Percentiles rank a stretch among this genome's conserved stretches.
These are phyloP conservation scores for Chytriomyces sp. DNA, from an alignment of 192 early-diverging fungal genomes.

Conservation along the genomic window DNA sequence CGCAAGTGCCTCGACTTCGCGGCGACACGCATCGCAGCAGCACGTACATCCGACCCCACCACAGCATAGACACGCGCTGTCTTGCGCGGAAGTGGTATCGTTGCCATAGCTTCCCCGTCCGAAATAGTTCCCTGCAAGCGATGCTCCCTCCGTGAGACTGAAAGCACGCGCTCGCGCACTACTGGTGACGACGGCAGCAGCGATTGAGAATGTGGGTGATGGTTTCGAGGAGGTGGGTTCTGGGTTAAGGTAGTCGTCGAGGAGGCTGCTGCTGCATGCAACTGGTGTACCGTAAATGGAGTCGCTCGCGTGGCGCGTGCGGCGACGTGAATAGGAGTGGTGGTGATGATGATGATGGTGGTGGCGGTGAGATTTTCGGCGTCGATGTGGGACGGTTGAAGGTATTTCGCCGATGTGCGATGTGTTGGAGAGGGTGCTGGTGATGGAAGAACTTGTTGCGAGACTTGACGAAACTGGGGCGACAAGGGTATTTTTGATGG, in stretches of 20 bases:
- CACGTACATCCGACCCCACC: slow-evolving; percentile 25
- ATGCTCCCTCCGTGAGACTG: too few species aligned
- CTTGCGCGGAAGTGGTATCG: too few species aligned
- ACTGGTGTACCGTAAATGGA: neutral
- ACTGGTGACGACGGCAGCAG: too few species aligned
- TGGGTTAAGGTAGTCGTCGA: neutral
- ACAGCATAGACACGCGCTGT: slow-evolving; percentile 20
- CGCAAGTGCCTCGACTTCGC: slow-evolving; percentile 3
- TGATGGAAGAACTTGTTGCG: too few species aligned
- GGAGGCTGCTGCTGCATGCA: slow-evolving; percentile 12
- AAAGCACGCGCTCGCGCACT: neutral
- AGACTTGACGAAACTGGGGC: neutral
- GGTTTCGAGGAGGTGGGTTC: neutral
- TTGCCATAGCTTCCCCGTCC: too few species aligned
- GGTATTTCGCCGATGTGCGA: neutral
- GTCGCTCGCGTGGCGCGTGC: neutral
- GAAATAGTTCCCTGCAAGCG: too few species aligned
- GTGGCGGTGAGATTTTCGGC: neutral
- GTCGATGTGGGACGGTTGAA: neutral
- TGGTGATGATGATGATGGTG: slow-evolving; percentile 10
- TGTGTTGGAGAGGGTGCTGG: too few species aligned
- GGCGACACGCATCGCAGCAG: slow-evolving; percentile 7
- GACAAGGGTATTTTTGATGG: neutral
- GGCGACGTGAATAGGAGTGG: neutral
- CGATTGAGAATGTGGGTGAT: neutral